Percentiles rank a stretch among this genome's conserved stretches.
Conservation (phyloP, 225 moss, liverwort and hornwort species). For the Bryoerythrophyllum caledonicum region DNA sequence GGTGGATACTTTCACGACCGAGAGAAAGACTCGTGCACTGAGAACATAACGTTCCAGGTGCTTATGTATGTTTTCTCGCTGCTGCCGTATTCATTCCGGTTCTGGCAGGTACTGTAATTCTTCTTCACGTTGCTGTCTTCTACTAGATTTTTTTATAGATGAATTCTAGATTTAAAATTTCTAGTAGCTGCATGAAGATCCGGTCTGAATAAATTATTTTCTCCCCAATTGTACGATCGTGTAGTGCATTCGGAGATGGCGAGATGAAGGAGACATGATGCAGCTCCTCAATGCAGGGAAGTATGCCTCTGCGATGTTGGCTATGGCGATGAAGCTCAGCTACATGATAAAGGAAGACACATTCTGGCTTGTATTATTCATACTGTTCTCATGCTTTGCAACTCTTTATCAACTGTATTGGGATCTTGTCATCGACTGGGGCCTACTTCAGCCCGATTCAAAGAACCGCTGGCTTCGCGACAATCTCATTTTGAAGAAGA, state of each 20-base stretch:
- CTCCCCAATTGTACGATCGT: slow-evolving; percentile 10
- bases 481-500: slow-evolving; percentile 71
- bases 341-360: slow-evolving; percentile 37
- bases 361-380: slow-evolving; percentile 50
- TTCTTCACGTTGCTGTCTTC: neutral
- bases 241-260: slow-evolving; percentile 82
- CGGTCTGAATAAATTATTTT: neutral
- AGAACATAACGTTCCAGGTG: slow-evolving; percentile 41
- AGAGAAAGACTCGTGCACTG: slow-evolving; percentile 45
- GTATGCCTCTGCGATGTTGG: slow-evolving; percentile 85
- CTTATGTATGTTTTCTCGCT: slow-evolving; percentile 75
- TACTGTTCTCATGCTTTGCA: slow-evolving; percentile 66
- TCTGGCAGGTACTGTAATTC: slow-evolving; percentile 69
- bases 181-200: neutral
- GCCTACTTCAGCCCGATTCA: slow-evolving; percentile 68
- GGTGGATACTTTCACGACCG: slow-evolving; percentile 73
- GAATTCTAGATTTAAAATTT: neutral
- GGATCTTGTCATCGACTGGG: slow-evolving; percentile 95
- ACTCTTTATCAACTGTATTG: slow-evolving; percentile 88
- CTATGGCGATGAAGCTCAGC: slow-evolving; percentile 60
- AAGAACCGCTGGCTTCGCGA: slow-evolving; percentile 86
- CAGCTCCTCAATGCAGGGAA: slow-evolving; percentile 88
- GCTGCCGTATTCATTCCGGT: slow-evolving; percentile 88
- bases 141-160: neutral
- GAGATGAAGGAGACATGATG: slow-evolving; percentile 66